Evolutionary conservation across 768 basidiomycete species (phyloP).

Genomic region (Pisolithus orientalis): DNA sequence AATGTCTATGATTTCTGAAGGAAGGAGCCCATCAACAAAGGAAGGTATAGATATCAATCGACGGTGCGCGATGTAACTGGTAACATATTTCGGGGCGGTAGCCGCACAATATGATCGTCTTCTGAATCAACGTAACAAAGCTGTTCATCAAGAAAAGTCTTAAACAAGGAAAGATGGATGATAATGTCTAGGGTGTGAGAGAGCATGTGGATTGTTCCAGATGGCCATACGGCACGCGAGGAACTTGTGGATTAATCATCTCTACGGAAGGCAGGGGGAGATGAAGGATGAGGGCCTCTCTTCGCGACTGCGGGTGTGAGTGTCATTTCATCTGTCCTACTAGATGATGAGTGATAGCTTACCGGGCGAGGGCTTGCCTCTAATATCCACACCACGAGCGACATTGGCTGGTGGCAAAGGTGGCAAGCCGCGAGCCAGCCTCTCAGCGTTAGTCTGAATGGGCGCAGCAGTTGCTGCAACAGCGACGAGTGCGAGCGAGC

Average conservation of each 20-base stretch:
- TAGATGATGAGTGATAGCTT: neutral
- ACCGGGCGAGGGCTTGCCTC: neutral
- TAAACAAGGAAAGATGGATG: too few species aligned
- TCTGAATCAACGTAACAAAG: too few species aligned
- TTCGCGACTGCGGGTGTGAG: neutral
- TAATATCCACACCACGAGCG: neutral
- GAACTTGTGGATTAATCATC: constrained; percentile 9
- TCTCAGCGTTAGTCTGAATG: constrained; percentile 35
- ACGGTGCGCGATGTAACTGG: too few species aligned
- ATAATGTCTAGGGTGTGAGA: too few species aligned
- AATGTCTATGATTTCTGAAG: too few species aligned
- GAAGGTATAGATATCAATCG: too few species aligned
- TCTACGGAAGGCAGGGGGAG: neutral
- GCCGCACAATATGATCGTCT: too few species aligned
- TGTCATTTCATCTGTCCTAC: neutral
- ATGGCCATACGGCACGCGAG: neutral
- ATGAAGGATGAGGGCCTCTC: neutral
- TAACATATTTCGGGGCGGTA: too few species aligned
- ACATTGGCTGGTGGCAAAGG: constrained; percentile 21
- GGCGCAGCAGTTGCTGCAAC: constrained; percentile 13
- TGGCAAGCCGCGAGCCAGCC: constrained; percentile 41
- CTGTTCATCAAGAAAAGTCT: too few species aligned
- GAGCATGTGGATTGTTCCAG: too few species aligned
- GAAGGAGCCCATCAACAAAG: too few species aligned
- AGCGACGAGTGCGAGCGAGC: constrained; percentile 18